These are phyloP conservation scores for Acmispon strigosus DNA, from an alignment of 306 rosid genomes.

Conservation along the genomic window DNA sequence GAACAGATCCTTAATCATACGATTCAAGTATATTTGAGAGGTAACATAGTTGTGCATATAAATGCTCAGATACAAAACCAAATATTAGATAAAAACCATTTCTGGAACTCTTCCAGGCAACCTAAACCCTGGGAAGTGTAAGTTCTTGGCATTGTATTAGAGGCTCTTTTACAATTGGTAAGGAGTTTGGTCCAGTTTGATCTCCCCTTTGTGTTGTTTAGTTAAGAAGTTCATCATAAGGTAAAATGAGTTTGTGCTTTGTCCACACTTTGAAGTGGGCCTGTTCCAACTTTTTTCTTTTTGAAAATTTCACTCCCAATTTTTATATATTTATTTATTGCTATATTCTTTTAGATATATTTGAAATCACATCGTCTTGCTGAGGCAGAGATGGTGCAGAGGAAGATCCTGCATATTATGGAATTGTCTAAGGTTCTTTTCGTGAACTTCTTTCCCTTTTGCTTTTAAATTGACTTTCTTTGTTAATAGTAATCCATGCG, in stretches of 20 bases:
- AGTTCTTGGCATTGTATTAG: background rate
- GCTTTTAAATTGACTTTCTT: background rate
- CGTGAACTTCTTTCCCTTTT: constrained; percentile 13
- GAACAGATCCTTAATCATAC: background rate
- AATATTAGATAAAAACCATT: background rate
- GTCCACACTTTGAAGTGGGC: background rate
- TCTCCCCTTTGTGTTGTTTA: background rate
- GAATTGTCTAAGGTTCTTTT: constrained; percentile 70
- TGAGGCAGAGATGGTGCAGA: constrained; percentile 75
- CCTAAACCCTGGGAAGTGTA: background rate
- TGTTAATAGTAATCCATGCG: background rate
- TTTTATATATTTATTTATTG: constrained; percentile 8
- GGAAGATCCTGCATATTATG: constrained; percentile 70
- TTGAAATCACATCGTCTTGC: constrained; percentile 48
- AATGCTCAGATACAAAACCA: constrained; percentile 3
- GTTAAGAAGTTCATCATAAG: background rate
- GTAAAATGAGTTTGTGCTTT: background rate
- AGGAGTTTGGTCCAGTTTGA: background rate
- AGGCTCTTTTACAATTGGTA: background rate
- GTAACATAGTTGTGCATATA: background rate
- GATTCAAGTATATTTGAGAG: background rate
- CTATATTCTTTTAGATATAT: constrained; percentile 46
- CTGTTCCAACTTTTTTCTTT: constrained; percentile 13
- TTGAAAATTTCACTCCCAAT: background rate
- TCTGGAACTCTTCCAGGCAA: background rate